Percentiles rank a stretch among this genome's conserved stretches.
These are phyloP conservation scores for Aquilaria agallochum DNA, from an alignment of 441 rosid species.

Conservation along the genomic window DNA sequence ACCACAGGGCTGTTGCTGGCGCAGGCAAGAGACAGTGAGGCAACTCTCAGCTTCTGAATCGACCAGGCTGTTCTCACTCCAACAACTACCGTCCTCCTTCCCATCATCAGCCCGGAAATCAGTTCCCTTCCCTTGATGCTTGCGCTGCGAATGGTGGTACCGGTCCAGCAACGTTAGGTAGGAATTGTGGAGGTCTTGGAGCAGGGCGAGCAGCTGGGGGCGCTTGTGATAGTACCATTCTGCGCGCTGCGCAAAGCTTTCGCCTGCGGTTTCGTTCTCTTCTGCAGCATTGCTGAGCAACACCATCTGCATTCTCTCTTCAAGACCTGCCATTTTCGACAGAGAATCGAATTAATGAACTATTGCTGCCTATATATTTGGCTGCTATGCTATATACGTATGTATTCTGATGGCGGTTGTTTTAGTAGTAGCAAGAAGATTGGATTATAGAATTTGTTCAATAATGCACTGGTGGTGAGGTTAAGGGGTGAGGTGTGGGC, in stretches of 20 bases:
- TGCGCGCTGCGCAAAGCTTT: constrained; percentile 61
- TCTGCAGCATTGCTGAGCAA: constrained; percentile 21
- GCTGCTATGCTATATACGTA: neutral
- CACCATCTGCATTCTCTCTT: constrained; percentile 42
- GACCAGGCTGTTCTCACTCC: constrained; percentile 1
- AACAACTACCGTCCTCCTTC: constrained; percentile 17
- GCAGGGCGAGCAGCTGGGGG: constrained; percentile 52
- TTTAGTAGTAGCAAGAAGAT: neutral
- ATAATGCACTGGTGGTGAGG: neutral
- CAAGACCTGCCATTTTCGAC: constrained; percentile 32
- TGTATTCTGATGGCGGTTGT: neutral
- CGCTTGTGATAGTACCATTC: constrained; percentile 64
- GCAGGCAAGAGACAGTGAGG: constrained; percentile 19
- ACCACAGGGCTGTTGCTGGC: neutral
- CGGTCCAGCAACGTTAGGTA: constrained; percentile 42
- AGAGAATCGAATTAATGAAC: neutral
- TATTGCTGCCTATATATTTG: neutral
- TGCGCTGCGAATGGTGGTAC: constrained; percentile 23
- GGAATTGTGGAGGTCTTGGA: constrained; percentile 56
- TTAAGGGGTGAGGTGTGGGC: too few relatives aligned
- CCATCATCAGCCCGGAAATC: neutral
- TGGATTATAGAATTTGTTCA: too few relatives aligned
- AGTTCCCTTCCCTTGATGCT: constrained; percentile 3
- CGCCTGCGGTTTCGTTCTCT: constrained; percentile 25
- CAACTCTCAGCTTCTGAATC: constrained; percentile 42